Evolutionary conservation across 208 protist genomes (phyloP), one percentile per base, ranked within the genome.

Genomic region (Plasmodiophora brassicae): DNA sequence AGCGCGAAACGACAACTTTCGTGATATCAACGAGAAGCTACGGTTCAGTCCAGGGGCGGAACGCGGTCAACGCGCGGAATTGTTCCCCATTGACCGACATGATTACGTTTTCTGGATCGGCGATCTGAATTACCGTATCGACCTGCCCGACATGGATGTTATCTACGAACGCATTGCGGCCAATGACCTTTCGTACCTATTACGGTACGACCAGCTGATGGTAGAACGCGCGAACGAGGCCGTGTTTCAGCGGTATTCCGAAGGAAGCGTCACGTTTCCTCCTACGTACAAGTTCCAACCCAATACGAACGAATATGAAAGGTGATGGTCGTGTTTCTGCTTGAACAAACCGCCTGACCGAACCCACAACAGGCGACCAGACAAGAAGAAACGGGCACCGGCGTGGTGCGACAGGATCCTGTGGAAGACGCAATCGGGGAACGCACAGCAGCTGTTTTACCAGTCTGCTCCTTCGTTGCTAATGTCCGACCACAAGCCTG

Each of bases 241-340:
- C 25, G 71, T 84, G n/a, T 60, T 84, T 20, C 14, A 41, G 14
- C 71, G 25, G 14, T 84, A 71, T 41, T 25, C 14, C 38, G 71
- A 84, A 60, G 71, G 71, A 14, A 38, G 25, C 22, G 25, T 84
- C 71, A 84, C 32, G 20, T 84, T 38, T 38, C 71, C 71, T 14
- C 71, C 71, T n/a, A 84, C 71, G n/a, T 84, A 84, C n/a, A 84
- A 84, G n/a, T 84, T 84, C 71, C 71, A 84, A 84, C 32, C 32
- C 20, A 60, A 60, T 38, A 84, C 38, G 38, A 84, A 84, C 71
- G 71, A 84, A 60, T 84, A 57, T 57, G 50, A 57, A 25, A 57
- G 50, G 50, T 57, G 25, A 25, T 57, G 50, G 20, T 25, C 14
- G 14, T 25, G 25, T 28, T 14, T 57, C 50, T 28, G 20, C 25